Evolutionary conservation across 495 filamentous ascomycete genomes (phyloP), one percentile per base, ranked within the genome.

Genomic region (Penicillium turbatum): DNA sequence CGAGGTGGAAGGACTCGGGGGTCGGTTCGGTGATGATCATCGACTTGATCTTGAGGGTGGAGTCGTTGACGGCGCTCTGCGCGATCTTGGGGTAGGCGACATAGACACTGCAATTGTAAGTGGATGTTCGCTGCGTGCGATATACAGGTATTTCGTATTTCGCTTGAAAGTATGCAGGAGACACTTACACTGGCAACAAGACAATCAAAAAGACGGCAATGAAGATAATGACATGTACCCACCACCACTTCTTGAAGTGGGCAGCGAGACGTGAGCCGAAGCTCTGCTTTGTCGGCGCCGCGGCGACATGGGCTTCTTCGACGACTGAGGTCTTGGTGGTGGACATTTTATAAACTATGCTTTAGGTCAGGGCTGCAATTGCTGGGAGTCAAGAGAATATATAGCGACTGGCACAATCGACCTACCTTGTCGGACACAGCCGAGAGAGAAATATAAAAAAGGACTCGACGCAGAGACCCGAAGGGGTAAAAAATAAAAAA

Each of bases 21-120:
- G 79, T 71, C 3, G 87, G 85, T 29, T 86, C 67, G 40, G 75
- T 76, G 64, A 90, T 73, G 10, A 72, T 42, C 60, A 90, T 79
- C 44, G 71, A 62, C 13, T 77, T 76, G 60, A 92, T 69, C 21
- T 74, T 72, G 39, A 91, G 74, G 13, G 73, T 78, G 16, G 88
- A 84, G 17, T 81, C 67, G 58, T 88, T 79, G 54, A 91, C 75
- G 63, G 83, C 82, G 40, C 71, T 34, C 65, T 91, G 87, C 19
- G 87, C 86, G 51, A 89, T 87, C 48, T 80, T 78, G 44, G 87
- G 88, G 37, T 88, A 84, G 5, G 68, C 87, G 53, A 90, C 87
- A 56, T 86, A 85, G 44, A 90, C 66, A 36, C 88, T 92, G 26
- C 12, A 7, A 12, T 6, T 26, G 26, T 41, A 15, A 19, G 30